A percentile compares a stretch with the other conserved stretches of the same genome.
These are phyloP conservation scores for Fusarium algeriense DNA, from an alignment of 2,329 filamentous ascomycete genomes.

Conservation along the genomic window DNA sequence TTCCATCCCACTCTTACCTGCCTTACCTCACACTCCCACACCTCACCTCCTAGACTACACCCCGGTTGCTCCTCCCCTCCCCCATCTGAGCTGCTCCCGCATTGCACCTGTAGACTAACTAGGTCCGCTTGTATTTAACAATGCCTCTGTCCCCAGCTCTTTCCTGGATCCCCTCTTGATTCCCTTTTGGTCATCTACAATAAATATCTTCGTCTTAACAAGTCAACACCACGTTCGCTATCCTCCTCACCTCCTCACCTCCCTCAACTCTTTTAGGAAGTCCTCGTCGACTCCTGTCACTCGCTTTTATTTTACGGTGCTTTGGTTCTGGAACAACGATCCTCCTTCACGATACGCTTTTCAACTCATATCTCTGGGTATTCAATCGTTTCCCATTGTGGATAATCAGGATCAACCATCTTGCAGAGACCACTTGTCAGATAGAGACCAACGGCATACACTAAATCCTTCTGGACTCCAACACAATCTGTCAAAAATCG, in stretches of 20 bases:
- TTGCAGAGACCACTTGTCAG: slow-evolving; percentile 33
- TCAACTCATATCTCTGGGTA: slow-evolving; percentile 53
- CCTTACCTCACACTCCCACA: slow-evolving; percentile 38
- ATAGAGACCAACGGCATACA: slow-evolving; percentile 30
- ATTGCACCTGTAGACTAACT: slow-evolving; percentile 6
- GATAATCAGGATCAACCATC: slow-evolving; percentile 36
- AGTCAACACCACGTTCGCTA: slow-evolving; percentile 62
- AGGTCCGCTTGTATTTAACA: slow-evolving; percentile 50
- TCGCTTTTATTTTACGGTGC: slow-evolving; percentile 73
- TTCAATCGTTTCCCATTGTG: slow-evolving; percentile 37
- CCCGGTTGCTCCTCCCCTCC: slow-evolving; percentile 34
- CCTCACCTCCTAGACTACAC: slow-evolving; percentile 23
- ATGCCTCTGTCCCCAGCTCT: slow-evolving; percentile 45
- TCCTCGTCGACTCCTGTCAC: slow-evolving; percentile 81
- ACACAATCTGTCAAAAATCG: slow-evolving; percentile 22
- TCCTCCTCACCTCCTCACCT: slow-evolving; percentile 52
- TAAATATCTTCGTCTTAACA: slow-evolving; percentile 43
- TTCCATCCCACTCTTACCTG: slow-evolving; percentile 36
- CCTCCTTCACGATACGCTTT: slow-evolving; percentile 35
- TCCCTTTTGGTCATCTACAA: slow-evolving; percentile 46
- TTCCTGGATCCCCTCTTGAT: slow-evolving; percentile 45
- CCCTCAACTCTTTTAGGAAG: slow-evolving; percentile 66
- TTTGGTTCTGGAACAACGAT: slow-evolving; percentile 50
- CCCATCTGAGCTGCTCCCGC: slow-evolving; percentile 35
- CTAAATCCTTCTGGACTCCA: slow-evolving; percentile 27